Evolutionary conservation across 768 basidiomycete species (phyloP).

Genomic region (Suillus brevipes): DNA sequence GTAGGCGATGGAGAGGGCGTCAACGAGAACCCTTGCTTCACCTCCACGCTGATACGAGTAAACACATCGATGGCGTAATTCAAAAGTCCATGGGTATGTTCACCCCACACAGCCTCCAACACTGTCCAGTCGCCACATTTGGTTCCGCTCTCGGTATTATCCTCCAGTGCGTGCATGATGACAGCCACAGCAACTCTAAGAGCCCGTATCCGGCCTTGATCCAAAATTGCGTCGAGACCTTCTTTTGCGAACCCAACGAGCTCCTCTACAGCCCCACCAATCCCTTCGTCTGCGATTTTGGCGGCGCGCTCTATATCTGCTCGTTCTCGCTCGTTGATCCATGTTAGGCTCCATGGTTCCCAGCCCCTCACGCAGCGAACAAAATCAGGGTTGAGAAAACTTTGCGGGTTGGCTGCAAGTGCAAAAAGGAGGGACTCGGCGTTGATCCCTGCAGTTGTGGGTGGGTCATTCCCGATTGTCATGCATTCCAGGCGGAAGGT

Average conservation of each 20-base stretch:
- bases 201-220: slow-evolving; percentile 54
- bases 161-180: slow-evolving; percentile 50
- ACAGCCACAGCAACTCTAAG: slow-evolving; percentile 66
- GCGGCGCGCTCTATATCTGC: slow-evolving; percentile 61
- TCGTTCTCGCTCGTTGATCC: slow-evolving; percentile 61
- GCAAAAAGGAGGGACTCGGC: slow-evolving; percentile 69
- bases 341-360: slow-evolving; percentile 59
- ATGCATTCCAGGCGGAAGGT: slow-evolving; percentile 73
- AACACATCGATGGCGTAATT: slow-evolving; percentile 57
- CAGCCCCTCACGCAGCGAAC: slow-evolving; percentile 59
- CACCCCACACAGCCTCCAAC: slow-evolving; percentile 60
- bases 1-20: slow-evolving; percentile 35
- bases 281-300: slow-evolving; percentile 66
- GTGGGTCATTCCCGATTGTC: slow-evolving; percentile 60
- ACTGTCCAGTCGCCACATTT: slow-evolving; percentile 50
- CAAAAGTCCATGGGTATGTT: slow-evolving; percentile 55
- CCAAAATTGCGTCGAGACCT: slow-evolving; percentile 43
- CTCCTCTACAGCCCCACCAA: slow-evolving; percentile 63
- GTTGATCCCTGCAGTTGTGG: slow-evolving; percentile 61
- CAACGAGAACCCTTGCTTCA: slow-evolving; percentile 53
- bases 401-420: slow-evolving; percentile 58
- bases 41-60: slow-evolving; percentile 49
- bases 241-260: slow-evolving; percentile 32
- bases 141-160: slow-evolving; percentile 36
- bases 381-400: slow-evolving; percentile 60